These are phyloP conservation scores for Nitzschia sp. DNA, from an alignment of 108 stramenopile genomes.

Conservation along the genomic window DNA sequence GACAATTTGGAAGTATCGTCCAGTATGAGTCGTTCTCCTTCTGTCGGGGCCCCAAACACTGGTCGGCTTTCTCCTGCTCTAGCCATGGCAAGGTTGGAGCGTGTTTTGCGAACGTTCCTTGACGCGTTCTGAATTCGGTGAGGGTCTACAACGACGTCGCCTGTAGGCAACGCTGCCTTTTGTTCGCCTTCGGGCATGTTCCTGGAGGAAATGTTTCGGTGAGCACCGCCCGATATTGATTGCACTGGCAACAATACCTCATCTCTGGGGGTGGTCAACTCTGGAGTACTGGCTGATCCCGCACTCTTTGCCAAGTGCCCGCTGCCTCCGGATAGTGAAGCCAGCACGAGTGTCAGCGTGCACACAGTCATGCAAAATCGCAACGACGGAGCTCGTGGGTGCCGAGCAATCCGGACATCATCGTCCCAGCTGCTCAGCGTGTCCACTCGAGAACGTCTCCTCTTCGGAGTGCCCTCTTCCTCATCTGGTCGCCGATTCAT, in stretches of 20 bases:
- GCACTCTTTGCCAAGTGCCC: neutral
- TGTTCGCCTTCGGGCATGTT: too few relatives aligned
- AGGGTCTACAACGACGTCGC: too few relatives aligned
- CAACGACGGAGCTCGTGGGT: slow-evolving; percentile 5
- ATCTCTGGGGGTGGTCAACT: slow-evolving; percentile 15
- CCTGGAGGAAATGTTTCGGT: too few relatives aligned
- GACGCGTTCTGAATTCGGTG: too few relatives aligned
- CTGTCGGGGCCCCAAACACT: slow-evolving; percentile 4
- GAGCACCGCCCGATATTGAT: neutral
- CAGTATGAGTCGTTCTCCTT: neutral
- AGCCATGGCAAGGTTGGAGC: slow-evolving; percentile 36
- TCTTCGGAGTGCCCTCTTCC: neutral
- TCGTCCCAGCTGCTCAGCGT: slow-evolving; percentile 4
- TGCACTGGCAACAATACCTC: slow-evolving; percentile 22
- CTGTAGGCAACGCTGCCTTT: too few relatives aligned
- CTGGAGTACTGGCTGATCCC: neutral
- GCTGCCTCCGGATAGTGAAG: slow-evolving; percentile 1
- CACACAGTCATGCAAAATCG: slow-evolving; percentile 11
- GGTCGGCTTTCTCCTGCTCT: slow-evolving; percentile 16
- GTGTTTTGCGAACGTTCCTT: neutral
- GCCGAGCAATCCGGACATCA: neutral
- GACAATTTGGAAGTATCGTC: neutral
- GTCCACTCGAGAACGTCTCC: neutral
- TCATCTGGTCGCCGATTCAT: neutral
- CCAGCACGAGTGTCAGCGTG: neutral